Evolutionary conservation across 73 alveolate species (phyloP), one percentile per base, ranked within the genome.

Genomic region (Paramecium octaurelia): DNA sequence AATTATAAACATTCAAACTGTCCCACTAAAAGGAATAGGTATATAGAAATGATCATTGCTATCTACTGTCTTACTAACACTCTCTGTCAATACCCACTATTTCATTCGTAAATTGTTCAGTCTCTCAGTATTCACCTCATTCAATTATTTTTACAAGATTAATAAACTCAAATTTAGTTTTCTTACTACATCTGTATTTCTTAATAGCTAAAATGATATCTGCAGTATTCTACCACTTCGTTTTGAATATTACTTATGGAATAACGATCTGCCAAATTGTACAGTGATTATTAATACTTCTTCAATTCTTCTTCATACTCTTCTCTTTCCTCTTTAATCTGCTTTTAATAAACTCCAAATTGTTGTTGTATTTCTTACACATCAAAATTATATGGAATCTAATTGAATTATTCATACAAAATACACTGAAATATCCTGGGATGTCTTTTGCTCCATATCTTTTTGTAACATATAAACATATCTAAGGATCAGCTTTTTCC

Each of bases 361-460:
- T 80, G 21, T 24, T 40, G 14, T 27, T 44, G 24, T 12, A 89
- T 70, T 14, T 89, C 94, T 31, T 69, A 77, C 4, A 83, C 50
- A 44, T 69, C 75, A 31, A 89, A 89, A 70, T 89, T 71, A 48
- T 40, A 89, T 35, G 93, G 93, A 36, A 87, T 68, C 88, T 58
- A 87, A 7, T 7, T 40, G 14, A 40, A 12, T 54, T 4, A n/a
- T n/a, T 1, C 18, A 34, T 23, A 1, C 4, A 2, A 27, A 64
- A 2, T 60, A 68, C 89, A 58, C 88, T 64, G 29, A 71, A 89
- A 36, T 70, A 89, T 7, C 94, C 94, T 21, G 91, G 92, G 20
- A 89, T 89, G 12, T 89, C 94, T 21, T 35, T 44, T 8, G 80
- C 90, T 42, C 94, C 84, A 35, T 69, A 89, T 24, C 57, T 40